Evolutionary conservation across 148 eudicot species (phyloP).

Genomic region (Nepenthes mirabilis): DNA sequence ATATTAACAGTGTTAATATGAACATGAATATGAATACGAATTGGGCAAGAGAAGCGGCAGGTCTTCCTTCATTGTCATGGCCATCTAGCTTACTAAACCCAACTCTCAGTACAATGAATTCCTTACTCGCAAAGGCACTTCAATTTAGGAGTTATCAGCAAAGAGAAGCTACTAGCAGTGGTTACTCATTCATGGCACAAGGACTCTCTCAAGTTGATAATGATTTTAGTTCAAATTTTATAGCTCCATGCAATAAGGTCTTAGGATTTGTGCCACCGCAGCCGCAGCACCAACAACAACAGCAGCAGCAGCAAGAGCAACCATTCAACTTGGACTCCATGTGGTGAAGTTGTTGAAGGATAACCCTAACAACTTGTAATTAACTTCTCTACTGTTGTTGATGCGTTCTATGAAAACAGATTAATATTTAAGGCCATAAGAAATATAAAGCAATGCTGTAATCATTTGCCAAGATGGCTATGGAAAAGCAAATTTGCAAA

Average conservation of each 20-base stretch:
- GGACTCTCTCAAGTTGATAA: conserved; percentile 19
- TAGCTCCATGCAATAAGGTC: conserved; percentile 23
- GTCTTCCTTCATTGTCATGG: conserved; percentile 34
- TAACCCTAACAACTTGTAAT: not conserved
- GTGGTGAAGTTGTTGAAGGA: conserved; percentile 29
- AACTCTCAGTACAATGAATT: conserved; percentile 37
- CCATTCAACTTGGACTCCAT: conserved; percentile 71
- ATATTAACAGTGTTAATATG: not conserved
- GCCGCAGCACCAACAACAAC: conserved; percentile 19
- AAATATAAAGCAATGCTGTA: too few relatives aligned
- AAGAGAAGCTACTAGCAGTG: conserved; percentile 20
- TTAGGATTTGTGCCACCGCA: conserved; percentile 17
- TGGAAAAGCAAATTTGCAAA: too few relatives aligned
- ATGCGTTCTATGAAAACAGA: too few relatives aligned
- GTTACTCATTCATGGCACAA: conserved; percentile 31
- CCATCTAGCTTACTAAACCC: conserved; percentile 39
- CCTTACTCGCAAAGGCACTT: conserved; percentile 57
- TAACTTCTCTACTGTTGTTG: not conserved
- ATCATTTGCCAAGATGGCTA: too few relatives aligned
- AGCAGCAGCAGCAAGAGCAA: conserved; percentile 35
- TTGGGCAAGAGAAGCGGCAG: conserved; percentile 34
- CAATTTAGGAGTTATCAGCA: conserved; percentile 39
- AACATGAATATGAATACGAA: conserved; percentile 26
- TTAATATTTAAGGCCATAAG: too few relatives aligned
- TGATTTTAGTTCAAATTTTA: conserved; percentile 19